These are phyloP conservation scores for Penicillium riverlandense DNA, from an alignment of 495 filamentous ascomycete genomes.

Conservation along the genomic window DNA sequence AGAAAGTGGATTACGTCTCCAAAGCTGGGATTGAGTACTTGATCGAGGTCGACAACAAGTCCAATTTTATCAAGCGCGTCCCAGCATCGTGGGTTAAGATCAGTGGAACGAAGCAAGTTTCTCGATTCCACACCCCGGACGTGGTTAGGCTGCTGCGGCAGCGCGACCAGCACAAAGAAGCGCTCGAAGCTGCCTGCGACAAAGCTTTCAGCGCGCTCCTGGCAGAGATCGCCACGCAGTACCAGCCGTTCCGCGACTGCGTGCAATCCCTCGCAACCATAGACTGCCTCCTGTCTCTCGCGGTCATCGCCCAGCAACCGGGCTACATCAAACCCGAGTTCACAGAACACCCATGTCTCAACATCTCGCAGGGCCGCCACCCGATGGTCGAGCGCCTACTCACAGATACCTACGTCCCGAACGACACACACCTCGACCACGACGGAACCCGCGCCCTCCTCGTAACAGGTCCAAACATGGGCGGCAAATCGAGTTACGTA, in stretches of 20 bases:
- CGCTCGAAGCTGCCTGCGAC: conserved; percentile 87
- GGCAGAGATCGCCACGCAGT: conserved; percentile 64
- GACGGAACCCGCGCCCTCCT: conserved; percentile 67
- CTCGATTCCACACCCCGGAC: conserved; percentile 90
- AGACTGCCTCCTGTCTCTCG: conserved; percentile 84
- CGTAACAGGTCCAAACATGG: conserved; percentile 97
- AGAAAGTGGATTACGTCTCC: conserved; percentile 66
- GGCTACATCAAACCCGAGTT: conserved; percentile 87
- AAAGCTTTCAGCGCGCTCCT: conserved; percentile 69
- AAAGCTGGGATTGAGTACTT: conserved; percentile 90
- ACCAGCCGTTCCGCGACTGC: conserved; percentile 83
- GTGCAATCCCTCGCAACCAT: conserved; percentile 79
- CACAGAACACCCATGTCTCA: conserved; percentile 59
- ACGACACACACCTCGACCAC: conserved; percentile 64
- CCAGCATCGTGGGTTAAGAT: conserved; percentile 94
- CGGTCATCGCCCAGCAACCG: conserved; percentile 74
- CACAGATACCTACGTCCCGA: conserved; percentile 84
- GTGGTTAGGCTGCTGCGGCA: conserved; percentile 76
- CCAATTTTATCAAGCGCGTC: conserved; percentile 64
- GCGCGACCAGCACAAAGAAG: conserved; percentile 91
- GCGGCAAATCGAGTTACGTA: conserved; percentile 93
- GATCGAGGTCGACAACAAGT: conserved; percentile 77
- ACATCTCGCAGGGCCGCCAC: conserved; percentile 73
- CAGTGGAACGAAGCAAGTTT: conserved; percentile 86
- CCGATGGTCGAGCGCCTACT: conserved; percentile 95